These are phyloP conservation scores for Penicillium sp. DNA, from an alignment of 2,329 filamentous ascomycete species.

Conservation along the genomic window DNA sequence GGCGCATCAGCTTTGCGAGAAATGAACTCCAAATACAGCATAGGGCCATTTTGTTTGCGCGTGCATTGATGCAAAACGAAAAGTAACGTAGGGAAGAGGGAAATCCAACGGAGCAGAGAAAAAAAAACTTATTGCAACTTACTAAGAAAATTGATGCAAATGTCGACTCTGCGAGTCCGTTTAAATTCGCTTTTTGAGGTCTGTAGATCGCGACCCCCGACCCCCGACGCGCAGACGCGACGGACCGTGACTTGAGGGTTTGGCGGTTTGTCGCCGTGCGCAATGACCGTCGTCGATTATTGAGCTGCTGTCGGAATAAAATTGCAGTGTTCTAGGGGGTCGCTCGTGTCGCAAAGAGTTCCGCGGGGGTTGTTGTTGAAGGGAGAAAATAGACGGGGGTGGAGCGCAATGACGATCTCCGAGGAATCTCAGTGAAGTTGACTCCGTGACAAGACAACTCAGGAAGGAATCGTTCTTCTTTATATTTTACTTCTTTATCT, in stretches of 20 bases:
- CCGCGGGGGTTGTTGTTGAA: constrained; percentile 2
- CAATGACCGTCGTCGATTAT: not conserved
- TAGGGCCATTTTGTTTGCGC: not conserved
- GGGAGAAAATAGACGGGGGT: constrained; percentile 10
- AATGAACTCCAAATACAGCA: not conserved
- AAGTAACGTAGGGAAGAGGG: not conserved
- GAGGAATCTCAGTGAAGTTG: constrained; percentile 8
- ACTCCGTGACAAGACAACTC: not conserved
- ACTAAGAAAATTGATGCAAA: not conserved
- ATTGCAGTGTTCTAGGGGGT: not conserved
- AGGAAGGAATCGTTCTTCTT: not conserved
- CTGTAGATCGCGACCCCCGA: constrained; percentile 19
- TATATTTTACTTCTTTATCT: constrained; percentile 4
- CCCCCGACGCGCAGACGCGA: constrained; percentile 27
- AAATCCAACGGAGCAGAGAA: not conserved
- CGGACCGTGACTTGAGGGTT: constrained; percentile 23
- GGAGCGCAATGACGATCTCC: constrained; percentile 9
- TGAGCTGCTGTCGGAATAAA: not conserved
- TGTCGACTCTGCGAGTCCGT: not conserved
- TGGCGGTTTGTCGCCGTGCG: not conserved
- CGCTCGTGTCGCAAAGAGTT: not conserved
- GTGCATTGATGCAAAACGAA: not conserved
- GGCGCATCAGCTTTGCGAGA: not conserved
- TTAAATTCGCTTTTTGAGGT: not conserved
- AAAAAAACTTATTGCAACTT: not conserved